Base-by-base conservation (phyloP, 805 yeast genomes). In the Wickerhamia fluorescens region DNA sequence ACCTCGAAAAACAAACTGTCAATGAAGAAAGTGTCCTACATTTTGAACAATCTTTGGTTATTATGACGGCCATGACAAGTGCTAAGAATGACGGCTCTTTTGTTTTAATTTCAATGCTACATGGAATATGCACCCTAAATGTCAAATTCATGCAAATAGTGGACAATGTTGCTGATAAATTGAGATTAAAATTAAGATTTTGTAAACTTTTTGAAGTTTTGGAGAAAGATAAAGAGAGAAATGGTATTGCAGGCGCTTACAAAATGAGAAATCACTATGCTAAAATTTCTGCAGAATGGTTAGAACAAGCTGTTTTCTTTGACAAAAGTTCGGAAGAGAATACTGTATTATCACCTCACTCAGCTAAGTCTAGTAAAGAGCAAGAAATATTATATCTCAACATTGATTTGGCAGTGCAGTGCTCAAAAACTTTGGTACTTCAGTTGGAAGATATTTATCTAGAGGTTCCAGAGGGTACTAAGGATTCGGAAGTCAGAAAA, bases 371-470 rank as follows among this genome's bases (percentile, higher is more conserved):
- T 45, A 20, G 17, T 7, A 27, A 14, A 14, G 24, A 25, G 35
- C 66, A 32, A 11, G 79, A 73, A 28, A 36, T 61, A 23, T 71
- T 66, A 16, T 68, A 63, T 35, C 47, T 74, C 19, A 64, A 66
- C 31, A 52, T 75, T 27, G 85, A 77, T 47, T 61, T 78, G n/a
- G 75, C 81, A 0, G 63, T 70, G 6, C 88, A 80, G 44, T 65
- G 79, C 24, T 72, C 83, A 0, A 66, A 66, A 37, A 73, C 78
- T 13, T 50, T 82, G 30, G 67, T 79, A 2, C 47, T 67, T 14
- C 61, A 77, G 13, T 61, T 83, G 14, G 69, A 68, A 16, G 62
- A 67, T n/a, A 49, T 78, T 18, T 68, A 78, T 4, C 49, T 78
- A 24, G 88, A 77, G 33, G 65, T 70, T 15, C 78, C 72, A 20